Base-by-base conservation (phyloP, 2,329 filamentous ascomycete species). In the Fusarium aywerte region DNA sequence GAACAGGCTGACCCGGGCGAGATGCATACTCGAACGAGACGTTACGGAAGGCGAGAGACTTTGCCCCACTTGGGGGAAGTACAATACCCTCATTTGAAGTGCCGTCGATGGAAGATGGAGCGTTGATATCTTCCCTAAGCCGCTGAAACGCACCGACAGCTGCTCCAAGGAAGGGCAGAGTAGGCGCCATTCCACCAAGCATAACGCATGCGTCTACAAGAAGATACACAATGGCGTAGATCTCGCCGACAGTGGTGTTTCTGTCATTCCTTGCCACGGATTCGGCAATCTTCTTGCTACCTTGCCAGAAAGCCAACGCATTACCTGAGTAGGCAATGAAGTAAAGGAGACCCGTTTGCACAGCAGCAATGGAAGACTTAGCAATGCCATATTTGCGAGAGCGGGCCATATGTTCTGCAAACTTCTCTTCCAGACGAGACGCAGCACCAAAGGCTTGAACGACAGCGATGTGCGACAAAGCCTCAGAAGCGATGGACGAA, bases 321-420 rank as follows among this genome's bases (percentile, higher is more conserved):
- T 90, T 90, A 5, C 87, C 87, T 1, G 86, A 83, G 66, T 89
- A 90, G 4, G 87, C 86, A 63, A 91, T 85, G 67, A 91, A 90
- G 74, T 89, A 90, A 3, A 90, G 77, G 16, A 85, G 74, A 7
- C 88, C 88, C 4, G 86, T 81, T 72, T 90, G 87, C 0, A 84
- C 76, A 4, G 84, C 89, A 21, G 84, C 80, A 1, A 83, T 81
- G 2, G 82, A 75, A 1, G 85, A 83, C 73, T 90, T 90, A 63
- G 84, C 84, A 57, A 87, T 80, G 4, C 83, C 87, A 13, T 83
- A 80, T 7, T 76, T 78, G 42, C 82, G 80, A 4, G 87, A 83
- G 82, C 80, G 1, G 74, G 79, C 10, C 58, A 69, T 63, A 33
- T 69, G 62, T 6, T 49, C 38, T 1, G 83, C 79, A 63, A 90